Conservation (phyloP, 345 rosid genomes). For the Noccaea bulbosa region DNA sequence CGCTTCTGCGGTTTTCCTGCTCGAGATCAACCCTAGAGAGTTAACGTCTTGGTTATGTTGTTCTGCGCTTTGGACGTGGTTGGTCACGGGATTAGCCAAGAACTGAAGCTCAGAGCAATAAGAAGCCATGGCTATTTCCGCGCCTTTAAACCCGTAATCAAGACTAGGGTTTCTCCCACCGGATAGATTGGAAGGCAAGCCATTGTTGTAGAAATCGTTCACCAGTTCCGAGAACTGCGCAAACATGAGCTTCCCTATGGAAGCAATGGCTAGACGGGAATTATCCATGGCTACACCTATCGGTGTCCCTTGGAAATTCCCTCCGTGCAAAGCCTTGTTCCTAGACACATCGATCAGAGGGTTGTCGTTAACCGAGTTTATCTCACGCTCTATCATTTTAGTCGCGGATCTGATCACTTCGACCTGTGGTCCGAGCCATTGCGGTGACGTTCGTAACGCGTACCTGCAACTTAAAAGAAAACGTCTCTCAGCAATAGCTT, state of each 20-base stretch:
- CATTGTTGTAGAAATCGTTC: conserved; percentile 80
- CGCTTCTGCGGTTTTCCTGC: conserved; percentile 65
- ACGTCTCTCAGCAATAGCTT: not conserved
- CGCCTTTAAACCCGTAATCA: conserved; percentile 80
- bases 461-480: conserved; percentile 31
- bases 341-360: conserved; percentile 73
- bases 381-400: conserved; percentile 64
- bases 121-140: conserved; percentile 77
- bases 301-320: conserved; percentile 76
- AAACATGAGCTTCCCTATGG: conserved; percentile 69
- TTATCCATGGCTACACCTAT: conserved; percentile 81
- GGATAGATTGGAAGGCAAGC: conserved; percentile 70
- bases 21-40: conserved; percentile 62
- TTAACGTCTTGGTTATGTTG: conserved; percentile 79
- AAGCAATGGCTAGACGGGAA: conserved; percentile 63
- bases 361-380: conserved; percentile 73
- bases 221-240: conserved; percentile 71
- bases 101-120: conserved; percentile 70
- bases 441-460: conserved; percentile 62
- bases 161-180: conserved; percentile 74
- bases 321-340: conserved; percentile 74
- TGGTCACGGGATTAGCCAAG: conserved; percentile 70
- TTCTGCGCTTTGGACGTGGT: conserved; percentile 68
- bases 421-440: conserved; percentile 66
- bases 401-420: conserved; percentile 64